Conservation (phyloP, 2,329 filamentous ascomycete species). For the Fusarium temperatum region DNA sequence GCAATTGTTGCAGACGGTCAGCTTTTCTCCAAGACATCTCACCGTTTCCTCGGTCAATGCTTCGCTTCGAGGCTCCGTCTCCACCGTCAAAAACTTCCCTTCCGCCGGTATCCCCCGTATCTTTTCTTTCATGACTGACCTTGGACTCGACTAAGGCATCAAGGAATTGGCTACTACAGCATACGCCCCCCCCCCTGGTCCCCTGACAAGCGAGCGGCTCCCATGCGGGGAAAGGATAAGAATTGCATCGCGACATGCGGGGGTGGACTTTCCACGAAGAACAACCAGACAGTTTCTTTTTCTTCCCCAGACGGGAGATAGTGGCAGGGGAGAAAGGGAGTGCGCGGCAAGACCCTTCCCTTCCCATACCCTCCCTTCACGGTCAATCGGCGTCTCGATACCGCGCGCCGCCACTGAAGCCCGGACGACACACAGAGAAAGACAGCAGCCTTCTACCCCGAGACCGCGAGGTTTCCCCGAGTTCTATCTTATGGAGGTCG, state of each 20-base stretch:
- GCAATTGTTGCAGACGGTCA: neutral
- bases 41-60: neutral
- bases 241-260: slow-evolving; percentile 32
- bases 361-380: slow-evolving; percentile 5
- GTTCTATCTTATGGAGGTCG: neutral
- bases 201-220: slow-evolving; percentile 34
- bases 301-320: slow-evolving; percentile 25
- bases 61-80: slow-evolving; percentile 13
- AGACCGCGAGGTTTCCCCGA: slow-evolving; percentile 35
- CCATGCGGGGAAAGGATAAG: slow-evolving; percentile 36
- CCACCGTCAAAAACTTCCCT: slow-evolving; percentile 29
- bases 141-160: neutral
- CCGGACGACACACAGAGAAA: neutral
- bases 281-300: slow-evolving; percentile 1
- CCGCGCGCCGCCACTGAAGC: slow-evolving; percentile 24
- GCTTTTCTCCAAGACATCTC: neutral
- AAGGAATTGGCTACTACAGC: neutral
- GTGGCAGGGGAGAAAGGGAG: neutral
- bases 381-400: slow-evolving; percentile 27
- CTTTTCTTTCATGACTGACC: neutral
- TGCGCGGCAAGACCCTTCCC: neutral
- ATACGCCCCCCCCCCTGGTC: slow-evolving; percentile 32
- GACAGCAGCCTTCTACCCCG: slow-evolving; percentile 4
- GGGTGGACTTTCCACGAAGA: slow-evolving; percentile 29
- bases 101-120: slow-evolving; percentile 26